phyloP scores from a whole-genome alignment of 192 early-diverging fungal species.

The Coemansia sp. region DNA sequence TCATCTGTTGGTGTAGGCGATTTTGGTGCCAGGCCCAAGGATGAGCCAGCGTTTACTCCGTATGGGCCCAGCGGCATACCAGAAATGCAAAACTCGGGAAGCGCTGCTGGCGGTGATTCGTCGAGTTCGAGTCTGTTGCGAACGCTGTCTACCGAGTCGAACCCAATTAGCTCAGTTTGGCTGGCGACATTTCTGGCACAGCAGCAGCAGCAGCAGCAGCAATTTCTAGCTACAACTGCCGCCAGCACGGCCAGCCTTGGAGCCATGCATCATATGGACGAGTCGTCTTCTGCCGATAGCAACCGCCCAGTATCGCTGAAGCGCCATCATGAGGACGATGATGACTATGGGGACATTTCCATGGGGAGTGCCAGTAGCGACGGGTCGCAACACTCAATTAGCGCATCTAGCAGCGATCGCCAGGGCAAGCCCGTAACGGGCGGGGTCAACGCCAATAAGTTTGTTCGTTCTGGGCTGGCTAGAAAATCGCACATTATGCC shows the following conservation, averaged over 20 bases:
- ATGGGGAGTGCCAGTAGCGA: slow-evolving; percentile 20
- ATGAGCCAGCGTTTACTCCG: slow-evolving; percentile 5
- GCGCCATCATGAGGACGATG: slow-evolving; percentile 38
- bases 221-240: neutral
- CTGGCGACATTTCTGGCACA: slow-evolving; percentile 42
- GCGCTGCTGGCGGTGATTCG: neutral
- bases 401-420: slow-evolving; percentile 21
- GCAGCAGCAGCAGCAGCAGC: slow-evolving; percentile 24
- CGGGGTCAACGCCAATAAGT: slow-evolving; percentile 20
- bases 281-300: neutral
- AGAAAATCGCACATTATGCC: slow-evolving; percentile 26
- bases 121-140: slow-evolving; percentile 8
- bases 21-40: neutral
- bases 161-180: slow-evolving; percentile 23
- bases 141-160: slow-evolving; percentile 15
- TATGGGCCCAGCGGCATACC: slow-evolving; percentile 3
- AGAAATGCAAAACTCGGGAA: neutral
- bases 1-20: neutral
- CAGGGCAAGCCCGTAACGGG: slow-evolving; percentile 10
- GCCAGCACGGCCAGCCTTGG: neutral
- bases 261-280: neutral
- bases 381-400: slow-evolving; percentile 12
- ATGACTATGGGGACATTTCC: slow-evolving; percentile 15
- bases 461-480: slow-evolving; percentile 30
- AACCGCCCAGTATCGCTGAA: slow-evolving; percentile 33